These are phyloP conservation scores for Rhizopogon roseolus DNA, from an alignment of 768 basidiomycete genomes.

Conservation along the genomic window DNA sequence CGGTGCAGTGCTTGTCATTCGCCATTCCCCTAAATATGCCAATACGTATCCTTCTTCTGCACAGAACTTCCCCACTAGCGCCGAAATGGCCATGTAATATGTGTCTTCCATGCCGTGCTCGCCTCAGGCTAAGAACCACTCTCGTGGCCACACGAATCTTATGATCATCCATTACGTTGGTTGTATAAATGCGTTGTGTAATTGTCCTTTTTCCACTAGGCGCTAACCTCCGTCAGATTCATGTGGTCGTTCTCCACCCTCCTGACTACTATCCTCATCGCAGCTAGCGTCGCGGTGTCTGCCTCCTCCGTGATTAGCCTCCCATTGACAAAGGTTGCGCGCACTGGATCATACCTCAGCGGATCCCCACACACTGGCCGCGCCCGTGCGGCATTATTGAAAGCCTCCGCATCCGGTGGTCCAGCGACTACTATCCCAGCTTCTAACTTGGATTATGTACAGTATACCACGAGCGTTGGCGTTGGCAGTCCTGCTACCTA, in stretches of 20 bases:
- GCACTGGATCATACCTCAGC: slow-evolving; percentile 10
- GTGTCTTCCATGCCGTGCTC: too few relatives aligned
- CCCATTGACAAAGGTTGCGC: slow-evolving; percentile 10
- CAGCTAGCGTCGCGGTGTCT: background rate
- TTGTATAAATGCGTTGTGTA: background rate
- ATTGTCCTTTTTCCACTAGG: too few relatives aligned
- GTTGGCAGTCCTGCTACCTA: slow-evolving; percentile 22
- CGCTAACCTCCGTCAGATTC: background rate
- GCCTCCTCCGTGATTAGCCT: slow-evolving; percentile 4
- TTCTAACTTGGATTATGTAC: slow-evolving; percentile 8
- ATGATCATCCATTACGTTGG: background rate
- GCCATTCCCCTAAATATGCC: too few relatives aligned
- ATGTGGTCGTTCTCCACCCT: slow-evolving; percentile 11
- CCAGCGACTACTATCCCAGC: slow-evolving; percentile 12
- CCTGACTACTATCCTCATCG: slow-evolving; percentile 3
- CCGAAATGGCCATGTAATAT: too few relatives aligned
- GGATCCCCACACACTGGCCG: slow-evolving; percentile 14
- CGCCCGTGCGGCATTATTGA: slow-evolving; percentile 10
- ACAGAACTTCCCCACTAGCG: too few relatives aligned
- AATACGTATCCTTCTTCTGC: too few relatives aligned
- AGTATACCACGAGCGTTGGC: slow-evolving; percentile 19
- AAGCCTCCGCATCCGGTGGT: slow-evolving; percentile 1
- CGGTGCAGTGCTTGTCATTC: too few relatives aligned
- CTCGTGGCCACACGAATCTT: too few relatives aligned
- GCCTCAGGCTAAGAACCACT: too few relatives aligned